Evolutionary conservation across 441 rosid species (phyloP), one percentile per base, ranked within the genome.

Genomic region (Viola pubescens): DNA sequence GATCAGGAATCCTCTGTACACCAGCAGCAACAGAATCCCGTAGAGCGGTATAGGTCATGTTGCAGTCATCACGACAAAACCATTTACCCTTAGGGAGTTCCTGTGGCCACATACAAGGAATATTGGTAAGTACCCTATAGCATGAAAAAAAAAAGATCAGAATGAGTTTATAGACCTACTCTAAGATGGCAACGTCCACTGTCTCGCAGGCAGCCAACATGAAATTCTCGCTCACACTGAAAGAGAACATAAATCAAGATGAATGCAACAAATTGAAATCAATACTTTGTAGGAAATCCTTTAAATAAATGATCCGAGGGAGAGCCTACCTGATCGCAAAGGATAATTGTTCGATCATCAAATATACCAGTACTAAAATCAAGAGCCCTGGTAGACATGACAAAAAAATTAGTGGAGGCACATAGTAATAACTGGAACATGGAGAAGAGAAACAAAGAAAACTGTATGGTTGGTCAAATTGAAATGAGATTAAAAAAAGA

Each of bases 191-290:
- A 84, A 0, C 75, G 68, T 60, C 85, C 86, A 63, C 70, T 79
- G 51, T 81, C 78, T 64, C 92, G 77, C 79, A 94, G 69, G 79
- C 99, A 94, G 54, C 97, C 97, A 63, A 94, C 97, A 73, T 94
- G 99, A 77, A 78, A 88, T 78, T 94, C 99, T 76, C 85, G 85
- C 80, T 94, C 99, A 48, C 99, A 94, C 99, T 94, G 71, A 68
- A 62, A 54, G 51, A 70, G 67, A 67, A 52, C 39, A 69, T 44
- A 7, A 60, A 11, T 19, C 34, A 16, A 62, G 53, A 56, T 38
- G 34, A 61, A 60, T 37, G 46, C 62, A 40, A 37, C 40, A 48
- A 61, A 50, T 58, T 19, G 65, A 58, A 59, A 45, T 52, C 19
- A 48, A 43, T 58, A 1, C 13, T 48, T 43, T 46, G 42, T 66